phyloP scores from a whole-genome alignment of 805 yeast species.

The Metschnikowia borealis region DNA sequence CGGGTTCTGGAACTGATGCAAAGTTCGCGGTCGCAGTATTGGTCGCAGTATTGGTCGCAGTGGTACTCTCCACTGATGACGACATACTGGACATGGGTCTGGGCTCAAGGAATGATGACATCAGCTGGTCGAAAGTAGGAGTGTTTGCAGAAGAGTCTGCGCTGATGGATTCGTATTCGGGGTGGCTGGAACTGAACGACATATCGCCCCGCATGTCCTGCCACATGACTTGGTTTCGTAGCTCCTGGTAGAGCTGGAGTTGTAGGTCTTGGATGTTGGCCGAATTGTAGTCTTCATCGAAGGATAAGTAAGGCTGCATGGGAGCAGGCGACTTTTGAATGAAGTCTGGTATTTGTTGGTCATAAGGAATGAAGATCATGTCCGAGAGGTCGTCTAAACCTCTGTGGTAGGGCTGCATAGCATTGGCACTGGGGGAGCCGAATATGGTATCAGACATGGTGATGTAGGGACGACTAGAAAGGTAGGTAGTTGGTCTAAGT shows the following conservation, averaged over 20 bases:
- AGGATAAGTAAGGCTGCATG: not conserved
- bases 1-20: not conserved
- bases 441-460: not conserved
- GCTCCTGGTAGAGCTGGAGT: conserved; percentile 10
- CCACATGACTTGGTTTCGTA: conserved; percentile 10
- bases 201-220: conserved; percentile 15
- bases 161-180: conserved; percentile 16
- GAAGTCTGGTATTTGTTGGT: not conserved
- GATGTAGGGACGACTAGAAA: not conserved
- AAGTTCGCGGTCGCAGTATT: not conserved
- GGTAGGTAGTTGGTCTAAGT: not conserved
- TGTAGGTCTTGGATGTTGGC: conserved; percentile 8
- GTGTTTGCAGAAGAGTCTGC: conserved; percentile 17
- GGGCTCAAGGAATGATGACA: not conserved
- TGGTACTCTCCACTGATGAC: not conserved
- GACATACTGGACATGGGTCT: not conserved
- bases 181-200: conserved; percentile 9
- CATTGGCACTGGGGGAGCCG: not conserved
- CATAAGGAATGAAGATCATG: conserved; percentile 1
- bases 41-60: not conserved
- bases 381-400: not conserved
- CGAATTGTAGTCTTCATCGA: not conserved
- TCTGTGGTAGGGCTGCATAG: conserved; percentile 1
- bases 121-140: conserved; percentile 8
- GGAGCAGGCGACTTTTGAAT: not conserved